Evolutionary conservation across 108 stramenopile species (phyloP).

Genomic region (Discostella stelligeroides): DNA sequence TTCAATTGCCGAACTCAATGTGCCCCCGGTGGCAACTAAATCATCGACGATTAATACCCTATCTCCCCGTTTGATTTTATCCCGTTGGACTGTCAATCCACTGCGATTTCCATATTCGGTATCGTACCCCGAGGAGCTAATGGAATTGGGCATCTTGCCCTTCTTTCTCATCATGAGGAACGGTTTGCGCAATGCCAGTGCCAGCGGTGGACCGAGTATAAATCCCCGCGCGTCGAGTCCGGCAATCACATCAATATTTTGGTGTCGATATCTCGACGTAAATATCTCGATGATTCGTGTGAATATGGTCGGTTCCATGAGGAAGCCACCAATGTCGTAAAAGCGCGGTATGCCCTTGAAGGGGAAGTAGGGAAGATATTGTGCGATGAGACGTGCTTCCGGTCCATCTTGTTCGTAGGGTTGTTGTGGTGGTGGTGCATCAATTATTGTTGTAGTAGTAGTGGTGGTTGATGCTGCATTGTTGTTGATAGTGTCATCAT

Average conservation of each 20-base stretch:
- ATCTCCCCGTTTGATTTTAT: conserved; percentile 83
- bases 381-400: conserved; percentile 88
- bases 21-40: conserved; percentile 98
- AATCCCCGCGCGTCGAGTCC: conserved; percentile 96
- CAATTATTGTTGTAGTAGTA: background rate
- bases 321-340: conserved; percentile 98
- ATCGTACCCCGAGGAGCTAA: conserved; percentile 81
- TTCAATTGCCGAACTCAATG: conserved; percentile 74
- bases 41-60: conserved; percentile 97
- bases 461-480: background rate
- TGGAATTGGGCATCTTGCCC: conserved; percentile 97
- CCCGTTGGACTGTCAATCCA: conserved; percentile 90
- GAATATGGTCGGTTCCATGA: conserved; percentile 85
- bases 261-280: conserved; percentile 67
- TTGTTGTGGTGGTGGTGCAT: conserved; percentile 13
- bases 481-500: background rate
- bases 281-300: conserved; percentile 92
- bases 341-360: conserved; percentile 98
- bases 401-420: conserved; percentile 81
- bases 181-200: conserved; percentile 93
- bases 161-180: conserved; percentile 98
- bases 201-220: conserved; percentile 96
- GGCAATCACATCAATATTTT: conserved; percentile 78
- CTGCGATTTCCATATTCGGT: conserved; percentile 94
- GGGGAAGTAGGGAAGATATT: conserved; percentile 95